Percentiles rank a stretch among this genome's conserved stretches.
phyloP scores from a whole-genome alignment of 306 rosid genomes.

The Sphenostylis stenocarpa region DNA sequence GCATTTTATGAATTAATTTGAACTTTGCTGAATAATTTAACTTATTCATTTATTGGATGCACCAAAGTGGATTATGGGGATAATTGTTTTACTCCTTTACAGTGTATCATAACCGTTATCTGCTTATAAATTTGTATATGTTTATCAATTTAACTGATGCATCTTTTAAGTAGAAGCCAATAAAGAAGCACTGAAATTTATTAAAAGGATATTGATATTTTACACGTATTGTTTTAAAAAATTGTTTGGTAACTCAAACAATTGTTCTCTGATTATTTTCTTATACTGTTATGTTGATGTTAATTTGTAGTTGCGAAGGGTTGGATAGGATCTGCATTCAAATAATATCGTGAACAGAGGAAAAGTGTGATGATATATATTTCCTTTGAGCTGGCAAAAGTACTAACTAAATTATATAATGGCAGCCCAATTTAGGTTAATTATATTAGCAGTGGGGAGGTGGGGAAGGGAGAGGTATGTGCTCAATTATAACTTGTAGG shows the following conservation, averaged over 20 bases:
- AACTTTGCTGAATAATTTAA: conserved; percentile 6
- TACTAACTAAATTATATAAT: conserved; percentile 36
- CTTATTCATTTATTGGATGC: conserved; percentile 11
- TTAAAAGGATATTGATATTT: too few relatives aligned
- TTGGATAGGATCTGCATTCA: conserved; percentile 23
- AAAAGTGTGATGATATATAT: conserved; percentile 29
- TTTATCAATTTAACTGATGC: too few relatives aligned
- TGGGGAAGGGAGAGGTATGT: conserved; percentile 27
- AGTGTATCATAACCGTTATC: background rate
- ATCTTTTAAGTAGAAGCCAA: too few relatives aligned
- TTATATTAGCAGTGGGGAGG: conserved; percentile 30
- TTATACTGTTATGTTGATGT: too few relatives aligned
- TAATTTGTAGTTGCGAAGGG: background rate
- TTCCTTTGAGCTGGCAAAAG: conserved; percentile 47
- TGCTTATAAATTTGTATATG: background rate
- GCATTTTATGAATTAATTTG: background rate
- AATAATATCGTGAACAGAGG: conserved; percentile 29
- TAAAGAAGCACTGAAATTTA: too few relatives aligned
- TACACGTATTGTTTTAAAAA: too few relatives aligned
- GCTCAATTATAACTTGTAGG: conserved; percentile 47
- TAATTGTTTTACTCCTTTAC: background rate
- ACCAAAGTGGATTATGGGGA: too few relatives aligned
- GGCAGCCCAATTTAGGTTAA: conserved; percentile 32
- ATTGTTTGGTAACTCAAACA: too few relatives aligned
- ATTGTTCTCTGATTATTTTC: too few relatives aligned